Evolutionary conservation across 2,329 filamentous ascomycete genomes (phyloP), one percentile per base, ranked within the genome.

Genomic region (Clathrospora elynae): DNA sequence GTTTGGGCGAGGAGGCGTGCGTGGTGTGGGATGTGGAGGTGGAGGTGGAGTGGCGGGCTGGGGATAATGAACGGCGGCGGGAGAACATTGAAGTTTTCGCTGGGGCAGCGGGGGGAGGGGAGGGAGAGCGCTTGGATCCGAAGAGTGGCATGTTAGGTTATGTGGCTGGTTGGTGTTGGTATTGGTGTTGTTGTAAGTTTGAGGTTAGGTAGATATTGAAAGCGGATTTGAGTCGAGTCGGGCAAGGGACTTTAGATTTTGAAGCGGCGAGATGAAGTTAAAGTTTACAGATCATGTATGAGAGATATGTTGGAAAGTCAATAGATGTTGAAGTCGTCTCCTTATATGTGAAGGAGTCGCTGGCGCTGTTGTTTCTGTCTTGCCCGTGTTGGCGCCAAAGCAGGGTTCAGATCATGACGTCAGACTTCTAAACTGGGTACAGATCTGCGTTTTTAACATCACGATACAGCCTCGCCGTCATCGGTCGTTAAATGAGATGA

Each of bases 91-190:
- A 57, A 16, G 57, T 51, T 29, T 56, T 61, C 20, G 59, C 58
- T 3, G 58, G 38, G 57, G 42, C 64, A 50, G 34, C 56, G 42
- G 25, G 55, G 14, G 63, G 54, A 2, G 62, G 55, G 6, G 61
- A 49, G 4, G 57, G 50, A 7, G 55, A 51, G 55, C 55, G 63
- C 42, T 53, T 60, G 49, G 51, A 55, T 23, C 59, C 55, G 53
- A 70, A 71, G 50, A 71, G 58, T 54, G 67, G 66, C 67, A 71
- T 71, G 17, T 16, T 35, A n/a, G n/a, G n/a, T n/a, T n/a, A n/a
- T 11, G 19, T 36, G 22, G 38, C 14, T 42, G 35, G 28, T 40
- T 12, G 20, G 32, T 16, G 17, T 43, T 38, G 35, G 28, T 32
- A 24, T 8, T 4, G 9, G 16, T 20, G 19, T 3, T 3, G 19